phyloP scores from a whole-genome alignment of 345 rosid species.

The Pistacia vera region DNA sequence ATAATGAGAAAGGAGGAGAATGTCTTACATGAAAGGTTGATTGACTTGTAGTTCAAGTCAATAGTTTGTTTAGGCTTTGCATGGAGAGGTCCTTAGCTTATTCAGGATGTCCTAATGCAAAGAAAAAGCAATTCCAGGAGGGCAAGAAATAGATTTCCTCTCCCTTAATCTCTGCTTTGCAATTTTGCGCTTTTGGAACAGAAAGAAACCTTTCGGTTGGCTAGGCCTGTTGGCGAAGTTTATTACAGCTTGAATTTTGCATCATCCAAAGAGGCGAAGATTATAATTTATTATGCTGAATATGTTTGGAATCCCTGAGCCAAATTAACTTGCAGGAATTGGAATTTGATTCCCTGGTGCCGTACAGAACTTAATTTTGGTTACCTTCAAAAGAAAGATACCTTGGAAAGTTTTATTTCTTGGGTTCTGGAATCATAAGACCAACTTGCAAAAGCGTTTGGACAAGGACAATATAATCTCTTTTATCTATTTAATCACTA shows the following conservation, averaged over 20 bases:
- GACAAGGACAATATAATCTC: too few species aligned
- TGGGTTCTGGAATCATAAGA: not conserved
- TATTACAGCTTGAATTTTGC: slow-evolving; percentile 5
- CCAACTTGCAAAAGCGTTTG: too few species aligned
- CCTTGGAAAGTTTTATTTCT: slow-evolving; percentile 14
- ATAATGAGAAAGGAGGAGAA: too few species aligned
- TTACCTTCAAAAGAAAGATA: slow-evolving; percentile 8
- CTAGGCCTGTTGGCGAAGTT: slow-evolving; percentile 21
- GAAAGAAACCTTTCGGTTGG: slow-evolving; percentile 2
- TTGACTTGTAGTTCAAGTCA: slow-evolving; percentile 50
- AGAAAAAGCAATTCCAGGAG: slow-evolving; percentile 17
- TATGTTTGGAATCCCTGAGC: slow-evolving; percentile 16
- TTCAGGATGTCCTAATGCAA: slow-evolving; percentile 30
- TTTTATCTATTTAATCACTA: too few species aligned
- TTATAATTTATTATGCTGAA: not conserved
- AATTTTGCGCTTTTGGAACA: not conserved
- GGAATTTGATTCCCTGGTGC: slow-evolving; percentile 24
- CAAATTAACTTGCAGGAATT: not conserved
- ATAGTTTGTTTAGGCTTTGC: slow-evolving; percentile 32
- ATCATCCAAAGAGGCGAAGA: not conserved
- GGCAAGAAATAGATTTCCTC: slow-evolving; percentile 24
- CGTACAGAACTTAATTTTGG: not conserved
- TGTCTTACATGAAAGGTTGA: slow-evolving; percentile 39
- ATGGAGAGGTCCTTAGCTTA: slow-evolving; percentile 37
- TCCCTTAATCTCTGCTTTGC: not conserved